phyloP scores from a whole-genome alignment of 2,329 filamentous ascomycete species.

The Sporothrix pallida region DNA sequence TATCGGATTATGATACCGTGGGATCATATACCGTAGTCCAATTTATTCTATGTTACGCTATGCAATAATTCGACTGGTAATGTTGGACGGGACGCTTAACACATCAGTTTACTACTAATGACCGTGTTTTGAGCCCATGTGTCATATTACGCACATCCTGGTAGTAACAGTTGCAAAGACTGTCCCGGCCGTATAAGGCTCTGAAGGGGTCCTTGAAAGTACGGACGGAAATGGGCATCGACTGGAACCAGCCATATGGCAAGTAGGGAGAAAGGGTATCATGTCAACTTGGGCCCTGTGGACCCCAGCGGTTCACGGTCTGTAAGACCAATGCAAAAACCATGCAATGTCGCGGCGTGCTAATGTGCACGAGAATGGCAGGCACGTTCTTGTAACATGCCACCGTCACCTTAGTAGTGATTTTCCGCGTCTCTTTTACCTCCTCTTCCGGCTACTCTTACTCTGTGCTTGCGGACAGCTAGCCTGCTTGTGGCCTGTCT shows the following conservation, averaged over 20 bases:
- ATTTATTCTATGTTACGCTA: too few relatives aligned
- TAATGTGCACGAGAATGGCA: too few relatives aligned
- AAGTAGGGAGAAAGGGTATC: background rate
- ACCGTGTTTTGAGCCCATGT: too few relatives aligned
- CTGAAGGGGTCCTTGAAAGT: background rate
- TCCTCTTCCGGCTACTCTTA: constrained; percentile 29
- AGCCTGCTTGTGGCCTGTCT: constrained; percentile 63
- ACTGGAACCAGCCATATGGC: background rate
- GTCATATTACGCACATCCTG: too few relatives aligned
- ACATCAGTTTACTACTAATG: too few relatives aligned
- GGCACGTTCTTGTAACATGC: background rate
- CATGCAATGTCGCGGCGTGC: too few relatives aligned
- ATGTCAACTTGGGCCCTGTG: background rate
- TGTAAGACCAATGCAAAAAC: background rate
- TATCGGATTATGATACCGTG: too few relatives aligned
- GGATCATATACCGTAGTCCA: too few relatives aligned
- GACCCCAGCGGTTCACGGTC: background rate
- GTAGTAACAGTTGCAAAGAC: too few relatives aligned
- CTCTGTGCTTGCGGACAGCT: constrained; percentile 56
- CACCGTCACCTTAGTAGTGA: too few relatives aligned
- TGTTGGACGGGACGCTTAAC: too few relatives aligned
- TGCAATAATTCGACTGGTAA: too few relatives aligned
- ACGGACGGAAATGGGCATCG: background rate
- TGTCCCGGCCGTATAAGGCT: background rate
- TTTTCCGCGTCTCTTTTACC: background rate